These are phyloP conservation scores for Backusella luteola DNA, from an alignment of 192 early-diverging fungal species.

Conservation along the genomic window DNA sequence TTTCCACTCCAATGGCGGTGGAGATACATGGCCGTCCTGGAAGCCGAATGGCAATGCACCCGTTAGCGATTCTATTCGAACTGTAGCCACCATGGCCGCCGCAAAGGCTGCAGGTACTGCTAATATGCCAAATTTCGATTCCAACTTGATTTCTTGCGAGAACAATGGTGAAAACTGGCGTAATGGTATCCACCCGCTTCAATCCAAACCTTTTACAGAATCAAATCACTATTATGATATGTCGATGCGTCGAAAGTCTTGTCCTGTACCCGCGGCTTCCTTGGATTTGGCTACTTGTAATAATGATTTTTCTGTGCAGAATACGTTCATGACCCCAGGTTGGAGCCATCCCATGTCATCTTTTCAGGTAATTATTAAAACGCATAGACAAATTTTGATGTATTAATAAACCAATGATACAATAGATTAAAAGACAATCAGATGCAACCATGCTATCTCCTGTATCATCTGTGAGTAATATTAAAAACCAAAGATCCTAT, in stretches of 20 bases:
- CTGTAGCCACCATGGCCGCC: conserved; percentile 9
- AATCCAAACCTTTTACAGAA: not conserved
- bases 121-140: conserved; percentile 6
- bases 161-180: not conserved
- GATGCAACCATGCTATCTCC: conserved; percentile 6
- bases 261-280: not conserved
- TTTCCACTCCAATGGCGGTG: not conserved
- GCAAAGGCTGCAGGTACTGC: not conserved
- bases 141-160: not conserved
- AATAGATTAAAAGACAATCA: not conserved
- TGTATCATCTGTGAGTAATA: not conserved
- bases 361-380: not conserved
- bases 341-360: not conserved
- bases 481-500: not conserved
- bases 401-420: not conserved
- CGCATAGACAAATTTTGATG: not conserved
- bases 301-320: not conserved
- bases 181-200: not conserved
- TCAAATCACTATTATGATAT: not conserved
- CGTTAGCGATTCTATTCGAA: not conserved
- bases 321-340: not conserved
- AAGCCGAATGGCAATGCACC: not conserved
- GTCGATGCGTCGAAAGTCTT: not conserved
- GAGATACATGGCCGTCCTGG: not conserved
- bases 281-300: not conserved